A percentile compares a stretch with the other conserved stretches of the same genome.
Evolutionary conservation across 352 stramenopile genomes (phyloP).

Genomic region (Plasmopara muralis): DNA sequence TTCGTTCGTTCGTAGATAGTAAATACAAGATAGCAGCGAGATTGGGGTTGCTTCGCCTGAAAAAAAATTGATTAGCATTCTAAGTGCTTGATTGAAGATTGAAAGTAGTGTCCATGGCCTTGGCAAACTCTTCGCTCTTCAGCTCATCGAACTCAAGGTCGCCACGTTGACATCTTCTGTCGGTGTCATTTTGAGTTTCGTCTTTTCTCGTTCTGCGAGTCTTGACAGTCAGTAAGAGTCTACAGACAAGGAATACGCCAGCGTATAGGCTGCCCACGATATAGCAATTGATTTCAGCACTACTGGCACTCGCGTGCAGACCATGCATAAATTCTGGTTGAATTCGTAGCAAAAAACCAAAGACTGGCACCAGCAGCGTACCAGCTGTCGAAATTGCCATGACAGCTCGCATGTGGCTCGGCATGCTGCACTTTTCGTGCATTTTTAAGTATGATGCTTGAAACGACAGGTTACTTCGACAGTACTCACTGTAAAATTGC

Average conservation of each 20-base stretch:
- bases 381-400: conserved; percentile 48
- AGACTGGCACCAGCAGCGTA: conserved; percentile 41
- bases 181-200: conserved; percentile 1
- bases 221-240: conserved; percentile 17
- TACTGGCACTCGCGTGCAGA: conserved; percentile 30
- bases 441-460: background rate
- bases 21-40: conserved; percentile 2
- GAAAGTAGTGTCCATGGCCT: conserved; percentile 15
- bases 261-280: conserved; percentile 45
- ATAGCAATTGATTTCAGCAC: conserved; percentile 60
- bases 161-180: conserved; percentile 20
- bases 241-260: conserved; percentile 32
- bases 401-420: conserved; percentile 27
- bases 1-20: background rate
- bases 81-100: conserved; percentile 5
- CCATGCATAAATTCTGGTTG: conserved; percentile 56
- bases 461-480: background rate
- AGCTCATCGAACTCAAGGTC: conserved; percentile 27
- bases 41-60: conserved; percentile 8
- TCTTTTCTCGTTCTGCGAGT: conserved; percentile 9
- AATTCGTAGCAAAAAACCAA: conserved; percentile 49
- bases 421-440: conserved; percentile 10
- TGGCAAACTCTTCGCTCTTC: conserved; percentile 30
- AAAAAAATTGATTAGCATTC: conserved; percentile 16
- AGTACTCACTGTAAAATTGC: background rate